Conservation (phyloP, 2,329 filamentous ascomycete species). For the Cryphonectria parasitica region DNA sequence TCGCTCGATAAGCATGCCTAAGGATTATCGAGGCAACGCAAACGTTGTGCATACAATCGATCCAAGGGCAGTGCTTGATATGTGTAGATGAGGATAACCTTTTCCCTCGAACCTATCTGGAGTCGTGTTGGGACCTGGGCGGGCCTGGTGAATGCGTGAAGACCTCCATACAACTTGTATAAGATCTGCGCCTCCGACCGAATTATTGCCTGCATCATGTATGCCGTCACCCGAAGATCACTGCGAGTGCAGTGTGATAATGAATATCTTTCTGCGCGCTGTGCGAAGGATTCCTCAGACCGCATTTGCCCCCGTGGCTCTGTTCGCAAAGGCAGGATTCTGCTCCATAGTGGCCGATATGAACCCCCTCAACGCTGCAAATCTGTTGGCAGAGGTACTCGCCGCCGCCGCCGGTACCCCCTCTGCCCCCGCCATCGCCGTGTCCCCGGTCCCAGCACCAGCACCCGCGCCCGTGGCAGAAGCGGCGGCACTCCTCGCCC, state of each 20-base stretch:
- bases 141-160: not conserved
- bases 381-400: constrained; percentile 61
- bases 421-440: constrained; percentile 31
- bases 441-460: constrained; percentile 21
- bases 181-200: not conserved
- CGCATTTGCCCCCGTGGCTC: constrained; percentile 13
- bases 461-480: constrained; percentile 19
- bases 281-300: not conserved
- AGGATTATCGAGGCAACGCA: not conserved
- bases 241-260: not conserved
- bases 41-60: not conserved
- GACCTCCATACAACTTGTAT: not conserved
- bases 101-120: not conserved
- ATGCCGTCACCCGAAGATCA: not conserved
- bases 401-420: constrained; percentile 27
- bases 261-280: not conserved
- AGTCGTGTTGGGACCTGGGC: not conserved
- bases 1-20: not conserved
- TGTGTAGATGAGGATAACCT: not conserved
- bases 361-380: constrained; percentile 81
- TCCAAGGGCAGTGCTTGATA: not conserved
- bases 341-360: constrained; percentile 89
- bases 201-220: not conserved
- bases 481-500: constrained; percentile 26
- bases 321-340: constrained; percentile 70